Percentiles rank a stretch among this genome's conserved stretches.
These are phyloP conservation scores for Thermoascus crustaceus DNA, from an alignment of 2,329 filamentous ascomycete genomes.

Conservation along the genomic window DNA sequence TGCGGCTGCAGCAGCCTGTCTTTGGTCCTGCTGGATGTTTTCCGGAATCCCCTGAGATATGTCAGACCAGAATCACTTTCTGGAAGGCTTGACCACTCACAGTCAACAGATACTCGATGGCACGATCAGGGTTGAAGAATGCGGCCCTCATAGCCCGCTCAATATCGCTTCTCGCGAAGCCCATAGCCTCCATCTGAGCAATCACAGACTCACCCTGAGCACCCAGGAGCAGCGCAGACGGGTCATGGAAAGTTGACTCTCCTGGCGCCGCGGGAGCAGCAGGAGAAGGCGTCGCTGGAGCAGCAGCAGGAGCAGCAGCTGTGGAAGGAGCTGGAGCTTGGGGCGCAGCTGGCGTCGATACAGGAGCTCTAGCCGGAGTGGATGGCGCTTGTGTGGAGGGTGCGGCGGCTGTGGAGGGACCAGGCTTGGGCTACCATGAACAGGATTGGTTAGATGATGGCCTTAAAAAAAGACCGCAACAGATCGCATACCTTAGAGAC, in stretches of 20 bases:
- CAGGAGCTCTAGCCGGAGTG: constrained; percentile 30
- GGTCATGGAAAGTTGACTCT: constrained; percentile 52
- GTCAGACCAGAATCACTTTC: no score
- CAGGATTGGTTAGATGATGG: constrained; percentile 13
- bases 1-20: constrained; percentile 41
- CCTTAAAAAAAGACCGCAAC: background rate
- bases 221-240: constrained; percentile 79
- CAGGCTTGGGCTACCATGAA: constrained; percentile 59
- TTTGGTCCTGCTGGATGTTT: constrained; percentile 64
- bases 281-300: constrained; percentile 41
- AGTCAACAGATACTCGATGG: constrained; percentile 88
- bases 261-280: constrained; percentile 36
- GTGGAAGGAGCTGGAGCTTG: constrained; percentile 46
- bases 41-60: constrained; percentile 77
- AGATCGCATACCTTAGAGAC: constrained; percentile 68
- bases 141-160: constrained; percentile 92
- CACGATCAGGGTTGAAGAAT: constrained; percentile 93
- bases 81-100: constrained; percentile 43
- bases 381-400: constrained; percentile 30
- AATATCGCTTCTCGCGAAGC: constrained; percentile 80
- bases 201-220: constrained; percentile 73
- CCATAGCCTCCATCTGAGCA: constrained; percentile 94
- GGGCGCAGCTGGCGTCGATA: constrained; percentile 40
- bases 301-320: constrained; percentile 33
- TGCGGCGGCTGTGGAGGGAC: constrained; percentile 28